Percentiles rank a stretch among this genome's conserved stretches.
These are phyloP conservation scores for Pythium coloratum DNA, from an alignment of 352 stramenopile genomes.

Conservation along the genomic window DNA sequence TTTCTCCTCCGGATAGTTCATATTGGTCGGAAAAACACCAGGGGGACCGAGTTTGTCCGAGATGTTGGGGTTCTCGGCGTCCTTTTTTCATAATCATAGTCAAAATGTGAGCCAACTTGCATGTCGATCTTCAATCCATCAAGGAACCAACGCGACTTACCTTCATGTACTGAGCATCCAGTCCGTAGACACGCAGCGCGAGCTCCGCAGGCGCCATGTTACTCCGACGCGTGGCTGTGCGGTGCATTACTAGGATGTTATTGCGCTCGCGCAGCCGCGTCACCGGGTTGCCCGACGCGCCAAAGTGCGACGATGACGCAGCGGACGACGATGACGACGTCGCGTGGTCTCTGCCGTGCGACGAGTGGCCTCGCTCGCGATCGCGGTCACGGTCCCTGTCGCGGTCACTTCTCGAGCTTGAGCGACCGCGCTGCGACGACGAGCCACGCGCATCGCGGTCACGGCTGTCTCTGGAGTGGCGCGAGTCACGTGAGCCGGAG, in stretches of 20 bases:
- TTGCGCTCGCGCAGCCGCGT: constrained; percentile 64
- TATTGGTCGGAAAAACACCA: constrained; percentile 75
- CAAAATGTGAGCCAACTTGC: not conserved
- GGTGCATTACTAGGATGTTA: constrained; percentile 79
- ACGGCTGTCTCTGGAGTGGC: constrained; percentile 19
- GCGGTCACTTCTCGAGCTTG: constrained; percentile 18
- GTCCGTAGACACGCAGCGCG: constrained; percentile 57
- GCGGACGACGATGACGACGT: constrained; percentile 22
- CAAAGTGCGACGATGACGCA: constrained; percentile 42
- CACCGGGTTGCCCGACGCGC: constrained; percentile 45
- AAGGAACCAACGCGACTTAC: constrained; percentile 27
- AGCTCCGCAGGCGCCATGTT: constrained; percentile 51
- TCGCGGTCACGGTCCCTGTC: constrained; percentile 30
- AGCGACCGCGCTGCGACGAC: constrained; percentile 23
- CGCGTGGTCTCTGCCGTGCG: constrained; percentile 29
- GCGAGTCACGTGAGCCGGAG: constrained; percentile 24
- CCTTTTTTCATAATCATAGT: constrained; percentile 30
- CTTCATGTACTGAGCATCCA: constrained; percentile 78
- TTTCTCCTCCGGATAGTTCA: constrained; percentile 77
- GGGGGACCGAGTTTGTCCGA: constrained; percentile 72
- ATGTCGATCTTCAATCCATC: not conserved
- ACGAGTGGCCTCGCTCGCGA: constrained; percentile 3
- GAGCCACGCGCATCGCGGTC: constrained; percentile 22
- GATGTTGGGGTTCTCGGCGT: constrained; percentile 60
- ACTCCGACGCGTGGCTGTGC: constrained; percentile 44